Evolutionary conservation across 441 rosid species (phyloP).

Genomic region (Erysimum cheiri): DNA sequence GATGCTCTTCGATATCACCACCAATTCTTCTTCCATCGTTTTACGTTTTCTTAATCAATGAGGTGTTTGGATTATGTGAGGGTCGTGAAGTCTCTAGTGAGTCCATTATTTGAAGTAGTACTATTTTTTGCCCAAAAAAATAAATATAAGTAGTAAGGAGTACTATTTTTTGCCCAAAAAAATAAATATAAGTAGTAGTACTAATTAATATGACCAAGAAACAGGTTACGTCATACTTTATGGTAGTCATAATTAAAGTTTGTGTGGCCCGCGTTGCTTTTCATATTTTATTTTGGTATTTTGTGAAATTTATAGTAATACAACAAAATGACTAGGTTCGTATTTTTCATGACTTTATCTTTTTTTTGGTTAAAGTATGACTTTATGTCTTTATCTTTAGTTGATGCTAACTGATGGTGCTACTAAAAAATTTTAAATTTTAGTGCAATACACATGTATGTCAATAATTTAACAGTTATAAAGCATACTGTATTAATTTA

Average conservation of each 20-base stretch:
- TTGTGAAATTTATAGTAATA: not conserved
- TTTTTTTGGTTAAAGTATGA: not conserved
- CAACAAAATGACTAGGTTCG: not conserved
- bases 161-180: too few species aligned
- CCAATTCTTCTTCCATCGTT: conserved; percentile 33
- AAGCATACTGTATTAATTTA: not conserved
- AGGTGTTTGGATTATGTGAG: conserved; percentile 6
- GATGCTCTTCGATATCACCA: conserved; percentile 29
- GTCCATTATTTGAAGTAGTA: not conserved
- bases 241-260: not conserved
- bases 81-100: not conserved
- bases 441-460: conserved; percentile 14
- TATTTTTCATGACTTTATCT: not conserved
- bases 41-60: not conserved
- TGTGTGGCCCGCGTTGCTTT: not conserved
- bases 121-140: too few species aligned
- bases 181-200: too few species aligned
- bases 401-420: not conserved
- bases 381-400: not conserved
- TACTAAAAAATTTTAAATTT: not conserved
- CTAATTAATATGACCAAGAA: not conserved
- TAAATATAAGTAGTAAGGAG: too few species aligned
- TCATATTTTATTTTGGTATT: not conserved
- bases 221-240: not conserved
- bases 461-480: not conserved